These are phyloP conservation scores for Spergularia azorica DNA, from an alignment of 179 eudicot species.

Conservation along the genomic window DNA sequence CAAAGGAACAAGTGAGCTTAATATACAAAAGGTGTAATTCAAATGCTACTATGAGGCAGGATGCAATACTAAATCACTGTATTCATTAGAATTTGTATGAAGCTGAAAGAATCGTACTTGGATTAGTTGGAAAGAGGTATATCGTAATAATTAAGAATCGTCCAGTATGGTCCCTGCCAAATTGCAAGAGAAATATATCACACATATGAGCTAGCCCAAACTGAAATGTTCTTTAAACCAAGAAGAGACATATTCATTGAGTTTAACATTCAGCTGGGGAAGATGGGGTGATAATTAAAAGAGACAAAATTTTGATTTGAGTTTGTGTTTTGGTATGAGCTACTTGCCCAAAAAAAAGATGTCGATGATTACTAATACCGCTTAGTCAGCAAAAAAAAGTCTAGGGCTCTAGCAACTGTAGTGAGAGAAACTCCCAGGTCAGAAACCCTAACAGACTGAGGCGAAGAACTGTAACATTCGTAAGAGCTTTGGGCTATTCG, in stretches of 20 bases:
- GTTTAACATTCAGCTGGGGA: too few relatives aligned
- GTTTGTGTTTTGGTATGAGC: not conserved
- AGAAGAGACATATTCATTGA: slow-evolving; percentile 6
- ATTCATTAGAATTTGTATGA: slow-evolving; percentile 13
- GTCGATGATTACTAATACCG: not conserved
- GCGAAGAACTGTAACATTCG: not conserved
- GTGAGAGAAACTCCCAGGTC: not conserved
- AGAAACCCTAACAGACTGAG: not conserved
- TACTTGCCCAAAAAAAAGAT: not conserved
- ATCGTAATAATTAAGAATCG: slow-evolving; percentile 19
- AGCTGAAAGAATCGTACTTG: slow-evolving; percentile 24
- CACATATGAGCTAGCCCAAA: not conserved
- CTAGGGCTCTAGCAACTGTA: not conserved
- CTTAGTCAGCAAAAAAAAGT: not conserved
- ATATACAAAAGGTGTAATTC: not conserved
- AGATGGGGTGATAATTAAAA: not conserved
- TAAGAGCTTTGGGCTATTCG: not conserved
- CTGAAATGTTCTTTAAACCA: not conserved
- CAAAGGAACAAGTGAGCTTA: not conserved
- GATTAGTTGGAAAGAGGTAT: slow-evolving; percentile 14
- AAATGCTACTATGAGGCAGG: not conserved
- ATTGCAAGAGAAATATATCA: slow-evolving; percentile 11
- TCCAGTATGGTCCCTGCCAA: slow-evolving; percentile 25
- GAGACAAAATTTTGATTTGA: not conserved
- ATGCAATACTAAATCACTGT: not conserved